These are phyloP conservation scores for Sutorius eximius DNA, from an alignment of 1,284 basidiomycete genomes.

Conservation along the genomic window DNA sequence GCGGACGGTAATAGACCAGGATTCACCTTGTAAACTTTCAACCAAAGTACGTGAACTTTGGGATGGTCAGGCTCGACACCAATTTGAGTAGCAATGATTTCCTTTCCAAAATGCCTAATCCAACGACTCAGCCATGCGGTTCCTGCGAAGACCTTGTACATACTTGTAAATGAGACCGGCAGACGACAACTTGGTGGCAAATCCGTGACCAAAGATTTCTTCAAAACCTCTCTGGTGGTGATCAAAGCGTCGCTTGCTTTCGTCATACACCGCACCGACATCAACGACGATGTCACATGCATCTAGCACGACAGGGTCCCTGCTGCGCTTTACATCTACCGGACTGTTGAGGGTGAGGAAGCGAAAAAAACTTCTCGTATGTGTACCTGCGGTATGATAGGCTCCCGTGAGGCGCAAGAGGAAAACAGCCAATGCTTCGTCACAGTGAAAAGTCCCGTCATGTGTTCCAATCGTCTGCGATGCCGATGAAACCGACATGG, in stretches of 20 bases:
- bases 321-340: conserved; percentile 70
- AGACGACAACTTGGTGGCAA: conserved; percentile 86
- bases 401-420: conserved; percentile 78
- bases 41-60: conserved; percentile 75
- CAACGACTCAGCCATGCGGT: conserved; percentile 4
- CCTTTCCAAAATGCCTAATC: conserved; percentile 85
- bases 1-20: not conserved
- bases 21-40: conserved; percentile 82
- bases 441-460: conserved; percentile 95
- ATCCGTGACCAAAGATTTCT: conserved; percentile 86
- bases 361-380: not conserved
- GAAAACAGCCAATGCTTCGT: conserved; percentile 94
- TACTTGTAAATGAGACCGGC: conserved; percentile 96
- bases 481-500: not conserved
- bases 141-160: conserved; percentile 20
- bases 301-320: conserved; percentile 80
- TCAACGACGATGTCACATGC: conserved; percentile 96
- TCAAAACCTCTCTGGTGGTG: conserved; percentile 96
- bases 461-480: conserved; percentile 84
- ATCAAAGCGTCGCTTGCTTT: conserved; percentile 79
- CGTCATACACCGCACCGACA: conserved; percentile 92
- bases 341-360: conserved; percentile 8
- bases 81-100: conserved; percentile 75
- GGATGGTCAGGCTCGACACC: conserved; percentile 54
- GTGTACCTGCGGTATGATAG: conserved; percentile 74